Evolutionary conservation across 176 grass and related monocot genomes (phyloP).

Genomic region (Paspalum vaginatum): DNA sequence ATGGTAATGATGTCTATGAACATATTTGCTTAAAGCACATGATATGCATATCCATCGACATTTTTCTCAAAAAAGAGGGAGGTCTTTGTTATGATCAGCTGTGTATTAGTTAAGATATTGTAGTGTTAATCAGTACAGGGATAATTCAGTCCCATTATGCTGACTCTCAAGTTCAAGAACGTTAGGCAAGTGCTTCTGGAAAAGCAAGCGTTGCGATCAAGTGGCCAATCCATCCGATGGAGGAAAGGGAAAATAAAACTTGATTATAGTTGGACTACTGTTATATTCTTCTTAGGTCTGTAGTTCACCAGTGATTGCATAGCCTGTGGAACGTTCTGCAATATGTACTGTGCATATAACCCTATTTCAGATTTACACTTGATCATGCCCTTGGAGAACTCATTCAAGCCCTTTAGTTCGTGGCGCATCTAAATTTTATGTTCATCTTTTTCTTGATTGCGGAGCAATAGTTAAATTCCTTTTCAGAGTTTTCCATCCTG

Average conservation of each 20-base stretch:
- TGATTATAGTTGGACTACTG: neutral
- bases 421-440: neutral
- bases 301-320: neutral
- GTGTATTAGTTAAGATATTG: neutral
- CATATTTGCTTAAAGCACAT: constrained; percentile 22
- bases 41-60: neutral
- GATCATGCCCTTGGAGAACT: neutral
- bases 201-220: too few species aligned
- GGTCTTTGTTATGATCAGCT: constrained; percentile 19
- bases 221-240: neutral
- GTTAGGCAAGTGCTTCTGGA: neutral
- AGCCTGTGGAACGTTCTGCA: neutral
- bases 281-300: neutral
- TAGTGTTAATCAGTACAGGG: neutral
- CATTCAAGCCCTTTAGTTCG: constrained; percentile 6
- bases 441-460: constrained; percentile 14
- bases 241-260: constrained; percentile 6
- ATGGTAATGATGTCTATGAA: constrained; percentile 54
- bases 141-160: neutral
- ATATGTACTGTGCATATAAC: neutral
- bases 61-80: neutral
- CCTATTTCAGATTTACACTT: neutral
- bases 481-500: neutral
- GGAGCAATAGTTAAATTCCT: neutral
- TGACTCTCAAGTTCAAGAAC: neutral